A percentile compares a stretch with the other conserved stretches of the same genome.
phyloP scores from a whole-genome alignment of 352 stramenopile genomes.

The Phytophthora vignae region DNA sequence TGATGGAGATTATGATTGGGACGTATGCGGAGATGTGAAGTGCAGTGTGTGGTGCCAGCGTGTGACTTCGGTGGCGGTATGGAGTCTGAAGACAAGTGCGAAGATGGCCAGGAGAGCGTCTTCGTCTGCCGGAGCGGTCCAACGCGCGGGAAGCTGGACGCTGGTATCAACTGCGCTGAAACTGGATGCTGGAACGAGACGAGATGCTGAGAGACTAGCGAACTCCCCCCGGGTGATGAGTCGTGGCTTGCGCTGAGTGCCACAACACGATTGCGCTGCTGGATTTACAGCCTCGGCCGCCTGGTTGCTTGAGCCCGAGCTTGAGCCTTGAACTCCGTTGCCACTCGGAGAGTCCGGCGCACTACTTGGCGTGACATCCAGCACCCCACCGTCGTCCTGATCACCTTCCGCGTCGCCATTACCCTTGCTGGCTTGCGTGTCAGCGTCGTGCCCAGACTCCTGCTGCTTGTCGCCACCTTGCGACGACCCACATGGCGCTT shows the following conservation, averaged over 20 bases:
- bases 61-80: not conserved
- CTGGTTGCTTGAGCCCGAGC: not conserved
- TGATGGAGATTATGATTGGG: not conserved
- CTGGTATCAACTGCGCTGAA: not conserved
- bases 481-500: not conserved
- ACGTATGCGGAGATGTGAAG: not conserved
- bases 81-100: not conserved
- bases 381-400: not conserved
- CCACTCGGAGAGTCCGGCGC: not conserved
- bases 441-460: not conserved
- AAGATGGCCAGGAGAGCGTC: not conserved
- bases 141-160: not conserved
- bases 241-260: not conserved
- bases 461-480: not conserved
- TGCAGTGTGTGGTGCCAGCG: not conserved
- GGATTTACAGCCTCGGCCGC: not conserved
- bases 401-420: not conserved
- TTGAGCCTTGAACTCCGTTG: not conserved
- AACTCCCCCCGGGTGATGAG: not conserved
- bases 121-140: not conserved
- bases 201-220: not conserved
- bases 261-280: not conserved
- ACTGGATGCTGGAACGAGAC: not conserved
- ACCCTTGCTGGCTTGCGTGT: not conserved
- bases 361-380: not conserved